Percentiles rank a stretch among this genome's conserved stretches.
phyloP scores from a whole-genome alignment of 2,329 filamentous ascomycete genomes.

The Talaromyces sp. region DNA sequence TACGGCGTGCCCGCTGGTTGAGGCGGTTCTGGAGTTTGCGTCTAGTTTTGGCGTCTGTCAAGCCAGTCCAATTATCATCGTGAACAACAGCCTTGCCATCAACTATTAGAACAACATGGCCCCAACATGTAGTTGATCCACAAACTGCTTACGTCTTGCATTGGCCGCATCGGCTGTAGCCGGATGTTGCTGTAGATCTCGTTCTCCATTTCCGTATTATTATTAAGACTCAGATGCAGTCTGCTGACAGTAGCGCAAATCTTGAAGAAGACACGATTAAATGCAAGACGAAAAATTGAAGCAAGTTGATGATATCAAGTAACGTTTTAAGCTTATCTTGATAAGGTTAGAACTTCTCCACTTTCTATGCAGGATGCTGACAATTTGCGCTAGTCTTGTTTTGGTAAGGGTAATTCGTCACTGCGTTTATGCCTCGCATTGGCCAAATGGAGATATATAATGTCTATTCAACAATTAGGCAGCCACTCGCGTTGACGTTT shows the following conservation, averaged over 20 bases:
- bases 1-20: slow-evolving; percentile 19
- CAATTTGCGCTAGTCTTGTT: background rate
- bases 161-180: slow-evolving; percentile 3
- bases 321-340: background rate
- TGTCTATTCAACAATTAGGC: background rate
- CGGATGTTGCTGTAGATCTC: background rate
- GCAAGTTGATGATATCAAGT: background rate
- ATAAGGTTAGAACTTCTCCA: background rate
- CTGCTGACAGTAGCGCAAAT: slow-evolving; percentile 3
- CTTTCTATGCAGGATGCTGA: slow-evolving; percentile 11
- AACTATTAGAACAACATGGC: background rate
- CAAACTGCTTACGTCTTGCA: background rate
- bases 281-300: background rate
- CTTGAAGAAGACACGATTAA: background rate
- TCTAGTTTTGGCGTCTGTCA: slow-evolving; percentile 14
- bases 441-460: background rate
- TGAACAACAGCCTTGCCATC: background rate
- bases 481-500: background rate
- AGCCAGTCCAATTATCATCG: slow-evolving; percentile 14
- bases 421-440: background rate
- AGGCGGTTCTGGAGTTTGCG: slow-evolving; percentile 18
- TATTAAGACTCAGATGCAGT: background rate
- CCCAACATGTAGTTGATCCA: background rate
- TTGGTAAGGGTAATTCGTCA: background rate
- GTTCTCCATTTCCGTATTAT: background rate